These are phyloP conservation scores for Oryza glaberrima DNA, from an alignment of 176 grass and related monocot species.

Conservation along the genomic window DNA sequence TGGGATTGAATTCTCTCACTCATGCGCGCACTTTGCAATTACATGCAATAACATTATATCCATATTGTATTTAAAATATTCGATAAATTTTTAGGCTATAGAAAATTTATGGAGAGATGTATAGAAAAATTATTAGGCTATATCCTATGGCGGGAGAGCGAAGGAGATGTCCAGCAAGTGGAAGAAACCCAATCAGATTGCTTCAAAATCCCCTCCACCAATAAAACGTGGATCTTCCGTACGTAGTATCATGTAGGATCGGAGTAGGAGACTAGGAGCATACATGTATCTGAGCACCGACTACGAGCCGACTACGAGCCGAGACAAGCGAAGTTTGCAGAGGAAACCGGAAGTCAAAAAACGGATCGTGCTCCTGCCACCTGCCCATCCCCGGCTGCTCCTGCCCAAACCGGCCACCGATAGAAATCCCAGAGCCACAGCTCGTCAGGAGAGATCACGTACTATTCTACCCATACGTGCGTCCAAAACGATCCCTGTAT, in stretches of 20 bases:
- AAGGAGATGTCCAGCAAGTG: neutral
- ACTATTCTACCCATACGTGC: neutral
- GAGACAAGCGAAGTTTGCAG: neutral
- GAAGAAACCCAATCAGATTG: neutral
- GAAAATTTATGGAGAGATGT: too few species aligned
- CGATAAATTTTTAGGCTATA: too few species aligned
- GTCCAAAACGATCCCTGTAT: neutral
- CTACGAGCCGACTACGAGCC: neutral
- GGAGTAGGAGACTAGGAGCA: neutral
- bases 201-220: neutral
- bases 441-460: neutral
- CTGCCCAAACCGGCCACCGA: neutral
- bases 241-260: too few species aligned
- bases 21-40: too few species aligned
- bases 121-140: too few species aligned
- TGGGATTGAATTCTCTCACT: too few species aligned
- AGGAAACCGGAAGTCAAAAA: constrained; percentile 47
- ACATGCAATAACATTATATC: too few species aligned
- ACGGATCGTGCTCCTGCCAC: neutral
- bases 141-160: too few species aligned
- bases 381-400: constrained; percentile 34
- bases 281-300: neutral
- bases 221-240: neutral
- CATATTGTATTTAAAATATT: too few species aligned
- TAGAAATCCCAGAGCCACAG: neutral